phyloP scores from a whole-genome alignment of 164 flowering plant species.

The Liriodendron chinense region DNA sequence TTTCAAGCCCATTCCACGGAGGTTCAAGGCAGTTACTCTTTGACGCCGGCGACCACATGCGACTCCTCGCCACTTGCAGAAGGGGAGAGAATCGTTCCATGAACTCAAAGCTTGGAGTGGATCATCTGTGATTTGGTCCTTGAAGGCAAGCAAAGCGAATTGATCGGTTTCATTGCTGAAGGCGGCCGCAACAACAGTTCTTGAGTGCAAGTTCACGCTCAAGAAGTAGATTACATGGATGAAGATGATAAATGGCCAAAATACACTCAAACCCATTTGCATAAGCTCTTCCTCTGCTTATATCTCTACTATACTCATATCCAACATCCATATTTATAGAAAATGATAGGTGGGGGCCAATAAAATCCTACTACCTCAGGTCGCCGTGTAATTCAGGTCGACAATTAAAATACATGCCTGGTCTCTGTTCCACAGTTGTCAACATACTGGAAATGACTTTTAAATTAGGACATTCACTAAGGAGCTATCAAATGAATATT shows the following conservation, averaged over 20 bases:
- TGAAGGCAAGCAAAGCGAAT: conserved; percentile 9
- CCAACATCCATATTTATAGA: too few relatives aligned
- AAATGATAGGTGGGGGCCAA: too few relatives aligned
- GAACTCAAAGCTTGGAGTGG: background rate
- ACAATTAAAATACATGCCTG: too few relatives aligned
- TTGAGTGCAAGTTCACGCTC: background rate
- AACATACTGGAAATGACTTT: too few relatives aligned
- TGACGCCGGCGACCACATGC: background rate
- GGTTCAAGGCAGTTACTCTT: conserved; percentile 3
- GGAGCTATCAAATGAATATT: too few relatives aligned
- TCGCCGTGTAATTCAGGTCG: too few relatives aligned
- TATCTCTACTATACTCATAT: too few relatives aligned
- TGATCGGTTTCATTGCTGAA: conserved; percentile 12
- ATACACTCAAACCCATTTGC: background rate
- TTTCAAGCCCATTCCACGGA: background rate
- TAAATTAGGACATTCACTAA: too few relatives aligned
- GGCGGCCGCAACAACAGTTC: background rate
- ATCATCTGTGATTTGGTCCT: background rate
- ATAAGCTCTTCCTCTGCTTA: too few relatives aligned
- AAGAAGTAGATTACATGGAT: background rate
- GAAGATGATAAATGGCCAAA: background rate
- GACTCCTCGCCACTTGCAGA: conserved; percentile 18
- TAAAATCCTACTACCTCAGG: too few relatives aligned
- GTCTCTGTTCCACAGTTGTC: too few relatives aligned
- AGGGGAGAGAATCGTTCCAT: conserved; percentile 19